These are phyloP conservation scores for Oenanthe sinensis DNA, from an alignment of 129 eudicot genomes.

Conservation along the genomic window DNA sequence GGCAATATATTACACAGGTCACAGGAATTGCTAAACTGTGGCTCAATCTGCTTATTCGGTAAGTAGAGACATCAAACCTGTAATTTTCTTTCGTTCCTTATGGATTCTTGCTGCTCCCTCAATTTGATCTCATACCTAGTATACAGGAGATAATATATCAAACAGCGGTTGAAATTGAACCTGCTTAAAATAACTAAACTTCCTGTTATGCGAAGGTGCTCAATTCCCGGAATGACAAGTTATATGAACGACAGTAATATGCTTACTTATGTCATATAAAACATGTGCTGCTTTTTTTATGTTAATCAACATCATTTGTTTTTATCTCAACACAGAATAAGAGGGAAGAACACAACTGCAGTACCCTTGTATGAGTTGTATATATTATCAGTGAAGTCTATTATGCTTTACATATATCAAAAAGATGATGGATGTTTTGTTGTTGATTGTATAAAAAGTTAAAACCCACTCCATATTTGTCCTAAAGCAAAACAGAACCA, in stretches of 20 bases:
- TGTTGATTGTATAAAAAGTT: background rate
- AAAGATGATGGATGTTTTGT: background rate
- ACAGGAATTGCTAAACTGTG: background rate
- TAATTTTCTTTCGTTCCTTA: constrained; percentile 66
- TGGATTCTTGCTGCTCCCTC: constrained; percentile 87
- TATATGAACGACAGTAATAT: background rate
- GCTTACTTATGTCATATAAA: background rate
- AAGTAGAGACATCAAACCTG: constrained; percentile 51
- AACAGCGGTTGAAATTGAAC: background rate
- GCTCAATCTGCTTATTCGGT: background rate
- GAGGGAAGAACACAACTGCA: background rate
- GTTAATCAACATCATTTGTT: background rate
- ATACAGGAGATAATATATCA: background rate
- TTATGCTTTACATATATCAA: background rate
- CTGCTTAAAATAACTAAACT: background rate
- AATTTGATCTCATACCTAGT: constrained; percentile 87
- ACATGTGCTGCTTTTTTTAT: background rate
- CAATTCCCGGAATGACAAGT: background rate
- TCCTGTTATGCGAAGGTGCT: background rate
- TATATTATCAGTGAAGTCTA: background rate
- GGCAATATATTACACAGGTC: background rate
- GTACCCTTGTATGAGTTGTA: background rate
- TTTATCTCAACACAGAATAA: background rate
- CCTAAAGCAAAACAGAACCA: background rate
- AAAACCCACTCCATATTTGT: background rate